Evolutionary conservation across 2,329 filamentous ascomycete species (phyloP).

Genomic region (Xenoacremonium recifei): DNA sequence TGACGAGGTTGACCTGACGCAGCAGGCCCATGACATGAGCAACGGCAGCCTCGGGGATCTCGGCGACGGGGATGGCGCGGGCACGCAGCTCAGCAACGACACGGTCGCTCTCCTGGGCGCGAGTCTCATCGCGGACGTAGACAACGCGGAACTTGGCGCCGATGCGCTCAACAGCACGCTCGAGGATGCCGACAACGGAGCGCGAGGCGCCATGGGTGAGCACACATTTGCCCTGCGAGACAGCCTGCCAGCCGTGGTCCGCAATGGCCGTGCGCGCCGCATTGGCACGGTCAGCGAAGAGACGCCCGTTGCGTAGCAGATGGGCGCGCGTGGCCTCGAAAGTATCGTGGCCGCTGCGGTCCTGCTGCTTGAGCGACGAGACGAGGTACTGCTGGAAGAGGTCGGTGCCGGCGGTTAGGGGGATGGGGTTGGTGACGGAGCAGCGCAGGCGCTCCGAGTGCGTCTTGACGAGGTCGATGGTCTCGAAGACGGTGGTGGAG

Average conservation of each 20-base stretch:
- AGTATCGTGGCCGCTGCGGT: too few relatives aligned
- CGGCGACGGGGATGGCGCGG: conserved; percentile 76
- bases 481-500: conserved; percentile 89
- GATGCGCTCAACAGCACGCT: conserved; percentile 60
- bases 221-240: conserved; percentile 76
- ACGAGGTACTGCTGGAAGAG: conserved; percentile 94
- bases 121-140: conserved; percentile 64
- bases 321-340: conserved; percentile 84
- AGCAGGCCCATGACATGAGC: conserved; percentile 68
- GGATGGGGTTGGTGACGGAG: conserved; percentile 83
- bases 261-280: conserved; percentile 83
- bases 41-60: conserved; percentile 58
- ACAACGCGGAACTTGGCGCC: conserved; percentile 75
- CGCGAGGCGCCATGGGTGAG: conserved; percentile 87
- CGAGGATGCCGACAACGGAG: conserved; percentile 76
- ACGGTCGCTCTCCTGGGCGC: conserved; percentile 61
- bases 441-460: conserved; percentile 76
- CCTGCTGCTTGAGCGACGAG: conserved; percentile 62
- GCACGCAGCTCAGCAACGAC: conserved; percentile 70
- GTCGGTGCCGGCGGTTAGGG: conserved; percentile 89
- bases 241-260: conserved; percentile 72
- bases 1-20: conserved; percentile 61
- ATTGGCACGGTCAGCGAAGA: conserved; percentile 87
- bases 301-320: conserved; percentile 77
- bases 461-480: conserved; percentile 77